Percentiles rank a stretch among this genome's conserved stretches.
These are phyloP conservation scores for Peronospora farinosa DNA, from an alignment of 352 stramenopile genomes.

Conservation along the genomic window DNA sequence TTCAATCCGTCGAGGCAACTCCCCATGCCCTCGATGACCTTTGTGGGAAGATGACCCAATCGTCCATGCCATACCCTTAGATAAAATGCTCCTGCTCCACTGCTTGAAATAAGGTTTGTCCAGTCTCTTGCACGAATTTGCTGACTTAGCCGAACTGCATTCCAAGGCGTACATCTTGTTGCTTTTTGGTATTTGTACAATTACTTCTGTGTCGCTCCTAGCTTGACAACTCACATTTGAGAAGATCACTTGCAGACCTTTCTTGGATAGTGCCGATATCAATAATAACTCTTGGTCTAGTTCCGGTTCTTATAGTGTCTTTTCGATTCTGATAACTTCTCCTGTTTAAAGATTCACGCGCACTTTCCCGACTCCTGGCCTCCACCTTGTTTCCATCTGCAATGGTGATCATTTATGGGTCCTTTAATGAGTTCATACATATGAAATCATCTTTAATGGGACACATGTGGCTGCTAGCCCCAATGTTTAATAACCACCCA, in stretches of 20 bases:
- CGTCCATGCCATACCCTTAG: neutral
- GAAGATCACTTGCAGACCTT: neutral
- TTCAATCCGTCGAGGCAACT: neutral
- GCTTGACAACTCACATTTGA: neutral
- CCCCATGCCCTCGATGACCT: neutral
- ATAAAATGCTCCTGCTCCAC: neutral
- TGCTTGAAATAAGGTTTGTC: neutral
- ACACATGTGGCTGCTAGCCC: too few relatives aligned
- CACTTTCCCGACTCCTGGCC: too few relatives aligned
- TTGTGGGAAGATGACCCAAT: neutral
- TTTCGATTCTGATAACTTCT: neutral
- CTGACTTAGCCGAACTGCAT: constrained; percentile 1
- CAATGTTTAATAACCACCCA: neutral
- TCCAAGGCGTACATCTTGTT: neutral
- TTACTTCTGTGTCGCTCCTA: neutral
- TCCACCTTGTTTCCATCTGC: too few relatives aligned
- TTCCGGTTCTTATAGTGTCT: neutral
- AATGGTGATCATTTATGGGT: neutral
- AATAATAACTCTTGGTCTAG: neutral
- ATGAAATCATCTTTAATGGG: neutral
- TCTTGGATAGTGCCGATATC: too few relatives aligned
- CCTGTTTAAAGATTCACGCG: neutral
- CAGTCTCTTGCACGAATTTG: neutral
- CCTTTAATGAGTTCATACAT: neutral
- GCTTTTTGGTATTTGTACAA: neutral